Evolutionary conservation across 257 asterid species (phyloP), one percentile per base, ranked within the genome.

Genomic region (Handroanthus guayacan): DNA sequence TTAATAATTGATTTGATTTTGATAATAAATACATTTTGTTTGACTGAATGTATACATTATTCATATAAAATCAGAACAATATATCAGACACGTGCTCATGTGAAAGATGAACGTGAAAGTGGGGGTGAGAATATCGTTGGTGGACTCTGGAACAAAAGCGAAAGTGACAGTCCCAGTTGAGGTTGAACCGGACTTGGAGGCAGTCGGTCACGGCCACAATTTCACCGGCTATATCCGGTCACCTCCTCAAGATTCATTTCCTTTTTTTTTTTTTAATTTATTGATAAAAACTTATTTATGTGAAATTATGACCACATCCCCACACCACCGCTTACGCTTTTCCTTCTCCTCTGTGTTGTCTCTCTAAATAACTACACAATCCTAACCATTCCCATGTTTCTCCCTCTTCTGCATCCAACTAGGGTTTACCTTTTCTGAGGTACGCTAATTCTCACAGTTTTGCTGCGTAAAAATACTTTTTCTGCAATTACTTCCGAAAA

Each of bases 391-490:
- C 75, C 75, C 47, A 78, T 68, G 80, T 63, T 71, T 71, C 81
- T 74, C 48, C 84, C 55, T 55, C 14, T 57, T 74, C 77, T 78
- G 50, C 84, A 31, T 63, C 81, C 62, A 66, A 64, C 71, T 70
- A 72, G 82, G 66, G 63, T 60, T 77, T 77, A 17, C 70, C 44
- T 73, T 77, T 44, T 44, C 48, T 60, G 62, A 83, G 87, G 82
- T 76, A 72, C 71, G 82, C 80, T 63, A 63, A 48, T 71, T 54
- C 48, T 48, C 70, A 5, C 14, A 16, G 45, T 56, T 63, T 20
- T 20, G n/a, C 66, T 62, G 58, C 69, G 12, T 45, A 62, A 62
- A 25, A 4, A 6, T 38, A 13, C 55, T 66, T 9, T 44, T 66
- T 3, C 12, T 4, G 39, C 36, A 72, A 37, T 14, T 25, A 25